phyloP scores from a whole-genome alignment of 192 early-diverging fungal genomes.

The Mortierella alpina region DNA sequence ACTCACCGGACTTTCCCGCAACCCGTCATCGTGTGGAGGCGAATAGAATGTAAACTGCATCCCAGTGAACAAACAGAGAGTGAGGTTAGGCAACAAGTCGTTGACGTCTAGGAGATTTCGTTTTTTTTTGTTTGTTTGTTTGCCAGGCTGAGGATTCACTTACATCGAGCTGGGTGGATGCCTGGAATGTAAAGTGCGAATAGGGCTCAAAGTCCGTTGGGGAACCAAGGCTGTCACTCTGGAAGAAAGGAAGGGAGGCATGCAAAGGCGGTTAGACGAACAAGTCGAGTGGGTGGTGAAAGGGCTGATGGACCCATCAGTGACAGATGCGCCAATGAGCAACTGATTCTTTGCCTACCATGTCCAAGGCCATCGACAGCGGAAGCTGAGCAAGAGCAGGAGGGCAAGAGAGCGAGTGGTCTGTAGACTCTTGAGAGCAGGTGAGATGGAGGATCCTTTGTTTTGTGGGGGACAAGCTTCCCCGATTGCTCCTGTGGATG shows the following conservation, averaged over 20 bases:
- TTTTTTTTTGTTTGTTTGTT: constrained; percentile 2
- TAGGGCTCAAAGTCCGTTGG: constrained; percentile 34
- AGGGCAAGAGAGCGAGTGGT: no score
- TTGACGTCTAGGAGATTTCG: not conserved
- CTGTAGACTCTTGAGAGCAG: no score
- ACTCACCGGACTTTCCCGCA: constrained; percentile 24
- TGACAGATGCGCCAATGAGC: not conserved
- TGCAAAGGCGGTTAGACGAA: not conserved
- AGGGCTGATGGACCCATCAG: no score
- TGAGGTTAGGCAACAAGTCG: not conserved
- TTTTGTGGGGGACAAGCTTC: no score
- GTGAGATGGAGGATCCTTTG: no score
- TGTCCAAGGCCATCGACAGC: constrained; percentile 5
- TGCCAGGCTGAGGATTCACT: constrained; percentile 3
- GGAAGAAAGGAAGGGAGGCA: not conserved
- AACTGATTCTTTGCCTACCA: not conserved
- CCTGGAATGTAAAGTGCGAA: constrained; percentile 41
- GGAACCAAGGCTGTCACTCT: constrained; percentile 46
- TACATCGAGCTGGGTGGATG: constrained; percentile 42
- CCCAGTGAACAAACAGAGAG: not conserved
- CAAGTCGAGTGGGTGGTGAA: no score
- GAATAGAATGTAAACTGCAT: constrained; percentile 37
- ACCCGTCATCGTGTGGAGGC: constrained; percentile 25
- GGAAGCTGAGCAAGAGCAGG: no score
- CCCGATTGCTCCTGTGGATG: no score